Base-by-base conservation (phyloP, 2,329 filamentous ascomycete species). In the Alternaria rosae region DNA sequence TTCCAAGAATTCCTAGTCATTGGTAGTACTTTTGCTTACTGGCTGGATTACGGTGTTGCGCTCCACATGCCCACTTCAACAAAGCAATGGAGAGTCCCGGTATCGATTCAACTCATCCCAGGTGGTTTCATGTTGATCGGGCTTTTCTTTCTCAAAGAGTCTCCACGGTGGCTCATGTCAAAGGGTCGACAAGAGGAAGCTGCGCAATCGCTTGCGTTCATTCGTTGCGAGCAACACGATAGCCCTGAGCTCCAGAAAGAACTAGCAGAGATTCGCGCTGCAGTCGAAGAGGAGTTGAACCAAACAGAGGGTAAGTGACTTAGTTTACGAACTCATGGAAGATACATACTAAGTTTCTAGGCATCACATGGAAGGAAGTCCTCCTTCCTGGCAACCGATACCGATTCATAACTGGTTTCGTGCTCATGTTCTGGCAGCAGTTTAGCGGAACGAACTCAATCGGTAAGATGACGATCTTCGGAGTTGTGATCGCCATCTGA, bases 341-440 rank as follows among this genome's bases (percentile, higher is more conserved):
- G n/a, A n/a, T n/a, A n/a, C n/a, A n/a, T n/a, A n/a, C n/a, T n/a
- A n/a, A n/a, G n/a, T n/a, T n/a, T n/a, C n/a, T n/a, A n/a, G n/a
- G 72, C 72, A 30, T 67, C 71, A 61, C 59, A 5, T 61, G 59
- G 57, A 77, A 74, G 58, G 63, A 75, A 67, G 82, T 80, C 60
- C 85, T 85, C 72, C 85, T 91, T 25, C 87, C 87, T 67, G 92
- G 88, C 83, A 87, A 61, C 12, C 48, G 59, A 26, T 61, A 61
- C 28, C 32, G 91, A 43, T 89, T 94, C 79, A 86, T 92, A 76
- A 84, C 94, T 11, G 91, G 91, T 48, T 86, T 86, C 57, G 86
- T 91, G 71, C 84, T 94, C 20, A 94, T 94, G 83, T 82, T 94
- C 55, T 93, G 89, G 85, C 92, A 94, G 78, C 94, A 94, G 70